Conservation (phyloP, 2,329 filamentous ascomycete species). For the Tolypocladium paradoxum region DNA sequence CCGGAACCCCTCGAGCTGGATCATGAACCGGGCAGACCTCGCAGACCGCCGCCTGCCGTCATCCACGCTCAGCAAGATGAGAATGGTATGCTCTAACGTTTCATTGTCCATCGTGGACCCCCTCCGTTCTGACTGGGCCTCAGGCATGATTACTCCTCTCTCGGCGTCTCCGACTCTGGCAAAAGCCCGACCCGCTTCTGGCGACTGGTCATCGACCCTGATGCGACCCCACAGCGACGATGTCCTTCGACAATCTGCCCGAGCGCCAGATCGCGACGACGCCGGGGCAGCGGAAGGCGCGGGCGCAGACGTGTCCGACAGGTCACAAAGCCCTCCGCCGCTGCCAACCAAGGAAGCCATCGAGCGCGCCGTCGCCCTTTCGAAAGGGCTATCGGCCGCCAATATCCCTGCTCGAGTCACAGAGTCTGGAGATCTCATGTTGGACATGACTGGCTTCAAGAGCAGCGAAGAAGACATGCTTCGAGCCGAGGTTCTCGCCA, state of each 20-base stretch:
- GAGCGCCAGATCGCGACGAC: conserved; percentile 22
- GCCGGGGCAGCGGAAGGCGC: conserved; percentile 27
- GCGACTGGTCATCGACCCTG: conserved; percentile 37
- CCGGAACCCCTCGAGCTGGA: conserved; percentile 62
- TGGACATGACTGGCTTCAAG: conserved; percentile 97
- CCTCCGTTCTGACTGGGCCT: neutral
- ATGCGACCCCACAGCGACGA: conserved; percentile 44
- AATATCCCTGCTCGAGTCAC: conserved; percentile 94
- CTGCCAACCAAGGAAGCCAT: conserved; percentile 65
- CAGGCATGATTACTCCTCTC: conserved; percentile 41
- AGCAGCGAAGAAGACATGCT: conserved; percentile 86
- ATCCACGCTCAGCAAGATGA: conserved; percentile 20
- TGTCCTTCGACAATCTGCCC: conserved; percentile 36
- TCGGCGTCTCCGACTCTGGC: conserved; percentile 42
- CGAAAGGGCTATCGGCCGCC: conserved; percentile 74
- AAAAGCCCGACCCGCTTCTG: conserved; percentile 33
- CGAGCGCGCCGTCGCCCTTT: conserved; percentile 71
- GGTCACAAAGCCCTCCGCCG: conserved; percentile 69
- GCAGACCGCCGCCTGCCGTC: conserved; percentile 34
- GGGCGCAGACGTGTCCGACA: conserved; percentile 31
- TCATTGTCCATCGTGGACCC: neutral
- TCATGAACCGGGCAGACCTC: conserved; percentile 20
- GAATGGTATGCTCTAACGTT: conserved; percentile 15
- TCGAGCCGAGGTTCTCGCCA: conserved; percentile 82
- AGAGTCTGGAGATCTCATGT: conserved; percentile 85